Evolutionary conservation across 2,329 filamentous ascomycete species (phyloP).

Genomic region (Botrytis cinerea): DNA sequence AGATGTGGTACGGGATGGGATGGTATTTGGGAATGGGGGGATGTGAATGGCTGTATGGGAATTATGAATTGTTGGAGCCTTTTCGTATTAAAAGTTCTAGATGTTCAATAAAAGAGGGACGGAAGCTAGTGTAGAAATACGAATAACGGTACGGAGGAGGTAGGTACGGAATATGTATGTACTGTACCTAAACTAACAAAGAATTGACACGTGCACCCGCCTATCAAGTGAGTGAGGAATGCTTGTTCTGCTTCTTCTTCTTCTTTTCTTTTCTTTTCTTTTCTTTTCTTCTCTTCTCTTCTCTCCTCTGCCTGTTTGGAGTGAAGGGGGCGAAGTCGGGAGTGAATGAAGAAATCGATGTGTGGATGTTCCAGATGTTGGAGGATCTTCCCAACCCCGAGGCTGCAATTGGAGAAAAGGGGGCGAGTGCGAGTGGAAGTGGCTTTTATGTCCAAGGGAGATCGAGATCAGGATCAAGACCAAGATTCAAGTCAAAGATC

Average conservation of each 20-base stretch:
- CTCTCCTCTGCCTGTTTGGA: background rate
- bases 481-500: background rate
- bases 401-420: background rate
- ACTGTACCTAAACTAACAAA: background rate
- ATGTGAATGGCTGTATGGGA: background rate
- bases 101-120: slow-evolving; percentile 11
- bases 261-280: background rate
- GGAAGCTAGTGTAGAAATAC: background rate
- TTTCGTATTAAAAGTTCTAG: background rate
- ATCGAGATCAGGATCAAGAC: background rate
- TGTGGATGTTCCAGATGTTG: background rate
- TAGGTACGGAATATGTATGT: background rate
- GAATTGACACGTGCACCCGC: slow-evolving; percentile 7
- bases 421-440: background rate
- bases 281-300: too few species aligned
- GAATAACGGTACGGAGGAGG: background rate
- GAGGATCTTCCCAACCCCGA: background rate
- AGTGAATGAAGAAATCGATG: background rate
- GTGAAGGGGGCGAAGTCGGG: background rate
- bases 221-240: background rate
- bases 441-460: background rate
- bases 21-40: background rate
- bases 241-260: background rate
- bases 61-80: background rate
- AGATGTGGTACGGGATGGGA: background rate